These are phyloP conservation scores for Eucalyptus pauciflora DNA, from an alignment of 345 rosid genomes.

Conservation along the genomic window DNA sequence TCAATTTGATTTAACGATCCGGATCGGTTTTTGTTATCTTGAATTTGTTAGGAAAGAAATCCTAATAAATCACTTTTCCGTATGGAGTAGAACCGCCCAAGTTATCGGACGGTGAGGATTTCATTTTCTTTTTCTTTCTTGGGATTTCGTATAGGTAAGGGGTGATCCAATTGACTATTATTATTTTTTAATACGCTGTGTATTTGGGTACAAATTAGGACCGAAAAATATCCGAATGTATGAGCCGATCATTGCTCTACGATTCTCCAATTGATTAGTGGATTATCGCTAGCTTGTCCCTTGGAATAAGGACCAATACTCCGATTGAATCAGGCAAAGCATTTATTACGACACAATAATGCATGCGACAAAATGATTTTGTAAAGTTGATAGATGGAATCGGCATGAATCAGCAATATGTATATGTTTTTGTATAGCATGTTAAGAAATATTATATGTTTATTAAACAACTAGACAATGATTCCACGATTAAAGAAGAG, in stretches of 20 bases:
- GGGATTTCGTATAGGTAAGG: background rate
- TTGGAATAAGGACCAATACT: rapidly evolving
- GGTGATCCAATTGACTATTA: background rate
- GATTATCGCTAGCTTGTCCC: rapidly evolving
- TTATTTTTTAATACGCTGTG: background rate
- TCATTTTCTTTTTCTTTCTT: background rate
- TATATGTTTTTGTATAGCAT: background rate
- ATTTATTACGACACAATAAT: background rate
- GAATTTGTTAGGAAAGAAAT: background rate
- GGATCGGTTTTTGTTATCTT: background rate
- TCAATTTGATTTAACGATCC: background rate
- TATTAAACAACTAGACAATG: no score
- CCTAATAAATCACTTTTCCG: background rate
- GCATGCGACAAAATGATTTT: background rate
- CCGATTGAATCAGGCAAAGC: background rate
- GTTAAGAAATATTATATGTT: background rate
- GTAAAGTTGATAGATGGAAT: background rate
- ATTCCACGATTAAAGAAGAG: rapidly evolving
- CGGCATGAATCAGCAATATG: rapidly evolving
- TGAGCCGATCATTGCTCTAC: background rate
- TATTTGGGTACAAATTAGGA: background rate
- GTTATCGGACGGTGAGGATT: background rate
- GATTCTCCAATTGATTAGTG: background rate
- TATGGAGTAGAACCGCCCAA: background rate
- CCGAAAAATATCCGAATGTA: background rate